Evolutionary conservation across 23 red algal species (phyloP).

Genomic region (Cyanidium caldarium): DNA sequence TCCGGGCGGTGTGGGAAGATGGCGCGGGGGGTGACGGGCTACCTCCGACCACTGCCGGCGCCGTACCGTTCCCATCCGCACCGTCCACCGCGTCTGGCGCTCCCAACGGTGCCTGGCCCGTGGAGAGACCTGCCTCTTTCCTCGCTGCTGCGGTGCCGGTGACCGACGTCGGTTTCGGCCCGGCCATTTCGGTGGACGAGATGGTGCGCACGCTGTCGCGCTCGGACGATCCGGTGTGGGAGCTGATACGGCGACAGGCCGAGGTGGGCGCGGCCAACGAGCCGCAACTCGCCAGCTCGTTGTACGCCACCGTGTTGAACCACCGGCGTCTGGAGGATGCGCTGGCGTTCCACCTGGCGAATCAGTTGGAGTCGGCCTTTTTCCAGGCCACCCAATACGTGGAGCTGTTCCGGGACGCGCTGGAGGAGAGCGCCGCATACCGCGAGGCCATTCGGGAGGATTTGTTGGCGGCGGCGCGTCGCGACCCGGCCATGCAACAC

Average conservation of each 20-base stretch:
- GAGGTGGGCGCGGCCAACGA: constrained; percentile 54
- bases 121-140: neutral
- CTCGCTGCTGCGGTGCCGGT: too few species aligned
- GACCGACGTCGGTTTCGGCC: constrained; percentile 39
- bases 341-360: constrained; percentile 50
- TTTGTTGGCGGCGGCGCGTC: constrained; percentile 54
- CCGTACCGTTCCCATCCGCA: too few species aligned
- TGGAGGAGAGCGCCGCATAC: constrained; percentile 34
- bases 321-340: constrained; percentile 47
- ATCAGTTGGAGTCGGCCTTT: constrained; percentile 52
- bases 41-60: too few species aligned
- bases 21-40: too few species aligned
- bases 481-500: constrained; percentile 79
- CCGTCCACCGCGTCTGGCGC: too few species aligned
- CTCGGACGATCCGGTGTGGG: constrained; percentile 74
- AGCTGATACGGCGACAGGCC: constrained; percentile 68
- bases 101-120: neutral
- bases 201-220: constrained; percentile 43
- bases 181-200: constrained; percentile 53
- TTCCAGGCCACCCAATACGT: constrained; percentile 90
- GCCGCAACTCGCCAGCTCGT: constrained; percentile 60
- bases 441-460: constrained; percentile 60
- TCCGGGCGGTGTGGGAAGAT: too few species aligned
- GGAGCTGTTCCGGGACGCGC: constrained; percentile 58
- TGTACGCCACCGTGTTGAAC: constrained; percentile 33